Base-by-base conservation (phyloP, 495 filamentous ascomycete species). In the Neurospora sp. region DNA sequence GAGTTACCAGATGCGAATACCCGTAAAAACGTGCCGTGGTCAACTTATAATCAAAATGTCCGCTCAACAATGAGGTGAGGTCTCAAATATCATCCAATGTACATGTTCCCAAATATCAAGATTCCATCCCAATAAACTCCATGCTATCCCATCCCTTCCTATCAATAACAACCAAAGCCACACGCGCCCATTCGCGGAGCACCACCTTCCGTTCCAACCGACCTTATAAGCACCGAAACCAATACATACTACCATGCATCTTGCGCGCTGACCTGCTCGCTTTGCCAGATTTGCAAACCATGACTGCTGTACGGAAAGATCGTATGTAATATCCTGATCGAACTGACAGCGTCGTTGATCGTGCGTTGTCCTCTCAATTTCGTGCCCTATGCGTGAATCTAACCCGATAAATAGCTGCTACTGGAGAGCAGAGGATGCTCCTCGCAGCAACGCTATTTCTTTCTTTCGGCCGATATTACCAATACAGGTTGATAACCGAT, bases 101-200 rank as follows among this genome's bases (percentile, higher is more conserved):
- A 38, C 59, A 68, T 16, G 59, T 20, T 27, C 35, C 12, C 10
- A 20, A 38, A 69, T 7, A 69, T 41, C 68, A 40, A 45, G 18
- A 37, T n/a, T 38, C 38, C 70, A 35, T 68, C 53, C 72, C 61
- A 39, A 73, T 48, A 69, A 71, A 65, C 70, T 45, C 48, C 65
- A 72, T 65, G 40, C 31, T 70, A 75, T 38, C 40, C 40, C 35
- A 61, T 69, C 37, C 70, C 70, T 20, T 71, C 44, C 70, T 39
- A 44, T 53, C 70, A 16, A 27, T 68, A 59, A 44, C 42, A 73
- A 20, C 71, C 45, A 40, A 69, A 72, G 75, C 73, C 27, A 20
- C 31, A 20, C 42, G 18, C 42, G 35, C 70, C 44, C 14, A 18
- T 35, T 27, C 53, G 38, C 65, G 44, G 16, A 65, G 37, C 10